phyloP scores from a whole-genome alignment of 352 stramenopile species.

The Saprolegnia parasitica region DNA sequence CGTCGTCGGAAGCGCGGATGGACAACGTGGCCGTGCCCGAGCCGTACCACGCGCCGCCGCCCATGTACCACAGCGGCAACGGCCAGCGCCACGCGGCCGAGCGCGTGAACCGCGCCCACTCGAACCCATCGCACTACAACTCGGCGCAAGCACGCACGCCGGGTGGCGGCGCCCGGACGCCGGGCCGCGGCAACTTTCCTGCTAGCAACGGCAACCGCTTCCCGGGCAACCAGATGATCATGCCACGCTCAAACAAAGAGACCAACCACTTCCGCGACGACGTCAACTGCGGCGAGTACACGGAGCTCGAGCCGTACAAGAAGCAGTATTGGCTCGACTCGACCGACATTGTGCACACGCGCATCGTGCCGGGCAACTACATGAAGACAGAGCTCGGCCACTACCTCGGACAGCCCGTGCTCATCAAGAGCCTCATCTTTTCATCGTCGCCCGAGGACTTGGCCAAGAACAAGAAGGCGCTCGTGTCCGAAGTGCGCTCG shows the following conservation, averaged over 20 bases:
- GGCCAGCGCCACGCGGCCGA: background rate
- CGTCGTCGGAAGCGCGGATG: background rate
- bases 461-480: slow-evolving; percentile 26
- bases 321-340: slow-evolving; percentile 25
- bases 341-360: slow-evolving; percentile 29
- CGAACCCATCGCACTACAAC: background rate
- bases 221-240: slow-evolving; percentile 4
- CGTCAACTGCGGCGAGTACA: slow-evolving; percentile 28
- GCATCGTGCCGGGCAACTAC: slow-evolving; percentile 24
- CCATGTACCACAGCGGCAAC: background rate
- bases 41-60: background rate
- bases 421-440: slow-evolving; percentile 29
- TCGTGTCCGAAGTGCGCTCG: slow-evolving; percentile 26
- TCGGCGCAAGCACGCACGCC: background rate
- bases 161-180: background rate
- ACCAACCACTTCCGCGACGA: slow-evolving; percentile 9
- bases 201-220: background rate
- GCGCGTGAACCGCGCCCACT: background rate
- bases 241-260: background rate
- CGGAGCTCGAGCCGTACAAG: slow-evolving; percentile 16
- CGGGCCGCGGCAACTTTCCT: background rate
- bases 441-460: slow-evolving; percentile 21
- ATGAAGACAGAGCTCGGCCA: slow-evolving; percentile 29
- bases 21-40: background rate
- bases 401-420: slow-evolving; percentile 26